Evolutionary conservation across 768 basidiomycete species (phyloP).

Genomic region (Cystofilobasidium macerans): DNA sequence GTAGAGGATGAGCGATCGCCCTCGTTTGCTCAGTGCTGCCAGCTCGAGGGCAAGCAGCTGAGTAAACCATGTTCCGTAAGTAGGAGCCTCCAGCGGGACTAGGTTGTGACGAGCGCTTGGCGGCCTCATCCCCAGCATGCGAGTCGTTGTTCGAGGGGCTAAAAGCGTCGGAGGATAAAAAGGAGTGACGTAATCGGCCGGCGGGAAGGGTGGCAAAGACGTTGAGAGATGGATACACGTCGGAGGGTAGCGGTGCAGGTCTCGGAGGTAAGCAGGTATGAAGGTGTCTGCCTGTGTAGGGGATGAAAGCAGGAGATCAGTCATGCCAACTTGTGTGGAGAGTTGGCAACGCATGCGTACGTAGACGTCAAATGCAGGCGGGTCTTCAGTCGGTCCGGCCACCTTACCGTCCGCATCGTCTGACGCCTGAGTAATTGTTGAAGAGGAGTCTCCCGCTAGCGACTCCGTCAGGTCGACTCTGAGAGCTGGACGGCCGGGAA

Average conservation of each 20-base stretch:
- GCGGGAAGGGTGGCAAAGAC: background rate
- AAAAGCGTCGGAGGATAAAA: background rate
- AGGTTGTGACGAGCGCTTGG: background rate
- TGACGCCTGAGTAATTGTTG: too few species aligned
- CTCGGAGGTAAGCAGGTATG: background rate
- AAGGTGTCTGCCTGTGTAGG: background rate
- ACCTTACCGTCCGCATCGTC: too few species aligned
- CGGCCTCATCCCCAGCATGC: background rate
- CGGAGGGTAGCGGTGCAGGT: background rate
- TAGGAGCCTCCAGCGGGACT: background rate
- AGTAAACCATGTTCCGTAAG: background rate
- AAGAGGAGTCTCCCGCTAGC: too few species aligned
- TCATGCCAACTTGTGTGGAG: background rate
- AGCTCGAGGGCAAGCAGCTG: constrained; percentile 7
- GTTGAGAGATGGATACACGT: background rate
- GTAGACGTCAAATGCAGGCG: background rate
- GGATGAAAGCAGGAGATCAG: too few species aligned
- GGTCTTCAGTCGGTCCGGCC: too few species aligned
- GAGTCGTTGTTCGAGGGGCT: background rate
- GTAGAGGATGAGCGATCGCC: background rate
- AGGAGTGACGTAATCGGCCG: background rate
- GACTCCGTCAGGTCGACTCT: too few species aligned
- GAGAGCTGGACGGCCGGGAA: too few species aligned
- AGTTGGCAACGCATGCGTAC: background rate
- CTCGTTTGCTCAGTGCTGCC: background rate